phyloP scores from a whole-genome alignment of 2,329 filamentous ascomycete genomes.

The Sclerotinia minor region DNA sequence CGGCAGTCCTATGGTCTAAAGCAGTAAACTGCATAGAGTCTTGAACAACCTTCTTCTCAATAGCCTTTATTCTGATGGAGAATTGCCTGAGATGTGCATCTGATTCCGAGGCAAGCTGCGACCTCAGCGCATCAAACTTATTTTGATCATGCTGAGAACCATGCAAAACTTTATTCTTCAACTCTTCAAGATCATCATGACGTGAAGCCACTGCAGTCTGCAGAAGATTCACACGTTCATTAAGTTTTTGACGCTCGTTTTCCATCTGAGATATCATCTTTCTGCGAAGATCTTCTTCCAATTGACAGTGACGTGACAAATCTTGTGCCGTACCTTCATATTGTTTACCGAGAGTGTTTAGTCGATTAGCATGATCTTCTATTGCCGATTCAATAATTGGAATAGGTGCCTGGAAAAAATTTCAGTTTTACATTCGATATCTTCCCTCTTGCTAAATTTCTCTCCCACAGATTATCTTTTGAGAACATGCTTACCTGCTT shows the following conservation, averaged over 20 bases:
- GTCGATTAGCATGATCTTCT: neutral
- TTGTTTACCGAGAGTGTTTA: neutral
- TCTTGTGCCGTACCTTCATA: slow-evolving; percentile 3
- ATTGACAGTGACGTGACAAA: slow-evolving; percentile 11
- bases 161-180: neutral
- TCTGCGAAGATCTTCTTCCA: neutral
- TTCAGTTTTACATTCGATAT: neutral
- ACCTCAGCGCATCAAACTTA: neutral
- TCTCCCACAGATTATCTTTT: neutral
- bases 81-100: neutral
- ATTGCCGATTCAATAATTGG: slow-evolving; percentile 8
- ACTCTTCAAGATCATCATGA: slow-evolving; percentile 8
- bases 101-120: slow-evolving; percentile 3
- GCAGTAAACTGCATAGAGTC: slow-evolving; percentile 16
- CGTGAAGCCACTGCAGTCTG: slow-evolving; percentile 13
- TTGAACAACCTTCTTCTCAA: slow-evolving; percentile 2
- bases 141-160: neutral
- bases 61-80: slow-evolving; percentile 1
- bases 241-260: neutral
- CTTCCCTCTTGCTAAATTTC: neutral
- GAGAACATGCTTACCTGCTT: slow-evolving; percentile 17
- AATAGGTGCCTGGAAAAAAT: neutral
- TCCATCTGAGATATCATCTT: slow-evolving; percentile 10
- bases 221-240: neutral
- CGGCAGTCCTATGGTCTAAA: slow-evolving; percentile 20